Evolutionary conservation across 305 asterid species (phyloP), one percentile per base, ranked within the genome.

Genomic region (Fraxinus baroniana): DNA sequence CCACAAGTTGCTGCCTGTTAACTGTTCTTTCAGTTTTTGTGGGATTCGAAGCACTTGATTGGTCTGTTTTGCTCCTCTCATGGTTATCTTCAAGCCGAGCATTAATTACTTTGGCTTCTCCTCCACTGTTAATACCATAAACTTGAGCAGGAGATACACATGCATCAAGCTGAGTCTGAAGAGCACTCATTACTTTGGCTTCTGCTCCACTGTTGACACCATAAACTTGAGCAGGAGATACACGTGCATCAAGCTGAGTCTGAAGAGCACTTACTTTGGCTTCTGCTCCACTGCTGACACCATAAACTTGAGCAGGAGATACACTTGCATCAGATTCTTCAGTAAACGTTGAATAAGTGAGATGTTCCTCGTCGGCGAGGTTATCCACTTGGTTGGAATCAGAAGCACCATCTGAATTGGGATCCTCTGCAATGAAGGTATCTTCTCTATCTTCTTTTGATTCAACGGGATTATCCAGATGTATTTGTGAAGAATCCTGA

Each of bases 281-380:
- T 84, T 86, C 90, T 76, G 78, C 81, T 44, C 66, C 57, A 77
- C 35, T 80, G 68, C 87, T 76, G 22, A 78, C 64, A 57, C 72
- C 66, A 81, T 49, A 81, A 64, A 83, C 80, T 18, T 57, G 84
- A 78, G 81, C 78, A 13, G 91, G 91, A 79, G 89, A 86, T 13
- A 68, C 89, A 37, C 86, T 88, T 62, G 83, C 94, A 62, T 90
- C 95, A 18, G 95, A 91, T 86, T 90, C 97, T 81, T 91, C 93
- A 10, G 91, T 81, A 20, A 88, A 87, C 78, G 91, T 88, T 78
- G 92, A 86, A 83, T 88, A 85, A 80, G 88, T 90, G 71, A 86
- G 86, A 84, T 88, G 87, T 71, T 87, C 93, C 7, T 89, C 97
- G 49, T 91, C 93, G 72, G 86, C 84, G 79, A 74, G 80, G 84